Conservation (phyloP, 495 filamentous ascomycete genomes). For the Lasiosphaeris hirsuta region DNA sequence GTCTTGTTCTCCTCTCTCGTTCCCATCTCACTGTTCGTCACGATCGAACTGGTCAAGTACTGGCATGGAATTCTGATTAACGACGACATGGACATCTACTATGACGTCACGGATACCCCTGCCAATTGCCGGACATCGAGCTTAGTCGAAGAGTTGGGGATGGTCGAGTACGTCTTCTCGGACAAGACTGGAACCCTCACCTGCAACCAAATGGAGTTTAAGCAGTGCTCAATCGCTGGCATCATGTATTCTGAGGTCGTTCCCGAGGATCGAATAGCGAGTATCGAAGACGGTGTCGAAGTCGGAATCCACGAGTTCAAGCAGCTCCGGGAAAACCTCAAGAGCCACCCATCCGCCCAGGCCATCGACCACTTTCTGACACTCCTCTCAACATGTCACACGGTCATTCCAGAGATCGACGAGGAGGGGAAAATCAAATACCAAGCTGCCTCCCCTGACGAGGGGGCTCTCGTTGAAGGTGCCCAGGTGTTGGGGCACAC, state of each 20-base stretch:
- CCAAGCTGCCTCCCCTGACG: constrained; percentile 95
- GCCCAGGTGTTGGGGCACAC: constrained; percentile 80
- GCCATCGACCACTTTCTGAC: constrained; percentile 88
- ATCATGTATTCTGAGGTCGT: constrained; percentile 93
- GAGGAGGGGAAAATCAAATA: constrained; percentile 86
- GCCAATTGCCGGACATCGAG: constrained; percentile 94
- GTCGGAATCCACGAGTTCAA: constrained; percentile 88
- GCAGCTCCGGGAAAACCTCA: constrained; percentile 65
- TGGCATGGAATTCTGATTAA: constrained; percentile 96
- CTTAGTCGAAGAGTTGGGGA: constrained; percentile 93
- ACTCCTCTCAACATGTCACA: constrained; percentile 89
- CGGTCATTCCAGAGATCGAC: constrained; percentile 88
- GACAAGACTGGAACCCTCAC: constrained; percentile 99
- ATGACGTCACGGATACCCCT: constrained; percentile 91
- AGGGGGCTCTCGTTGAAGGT: constrained; percentile 93
- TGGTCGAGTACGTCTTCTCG: constrained; percentile 98
- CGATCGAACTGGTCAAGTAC: constrained; percentile 96
- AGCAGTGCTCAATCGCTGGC: constrained; percentile 87
- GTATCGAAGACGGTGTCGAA: constrained; percentile 68
- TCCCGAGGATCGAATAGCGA: constrained; percentile 84
- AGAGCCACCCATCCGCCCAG: constrained; percentile 61
- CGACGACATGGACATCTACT: constrained; percentile 96
- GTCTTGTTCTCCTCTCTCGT: constrained; percentile 97
- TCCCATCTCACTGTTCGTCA: constrained; percentile 96
- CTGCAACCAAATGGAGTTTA: constrained; percentile 99